Evolutionary conservation across 2,329 filamentous ascomycete species (phyloP).

Genomic region (Delphinella strobiligena): DNA sequence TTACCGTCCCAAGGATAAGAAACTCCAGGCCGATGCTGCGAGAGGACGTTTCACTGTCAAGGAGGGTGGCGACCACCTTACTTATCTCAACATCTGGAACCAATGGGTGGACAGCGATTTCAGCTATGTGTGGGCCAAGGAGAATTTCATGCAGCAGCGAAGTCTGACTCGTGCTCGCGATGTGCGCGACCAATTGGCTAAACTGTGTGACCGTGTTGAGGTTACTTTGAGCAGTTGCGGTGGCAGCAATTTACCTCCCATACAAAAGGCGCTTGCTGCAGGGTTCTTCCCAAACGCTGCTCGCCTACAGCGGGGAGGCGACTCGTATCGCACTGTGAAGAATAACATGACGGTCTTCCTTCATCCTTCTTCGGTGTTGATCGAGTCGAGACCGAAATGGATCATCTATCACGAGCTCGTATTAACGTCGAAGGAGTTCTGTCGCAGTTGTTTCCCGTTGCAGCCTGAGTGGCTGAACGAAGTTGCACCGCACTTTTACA

Average conservation of each 20-base stretch:
- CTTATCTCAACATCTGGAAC: conserved; percentile 85
- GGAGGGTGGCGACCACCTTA: conserved; percentile 81
- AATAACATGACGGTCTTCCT: conserved; percentile 79
- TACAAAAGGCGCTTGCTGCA: conserved; percentile 77
- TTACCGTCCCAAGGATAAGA: conserved; percentile 94
- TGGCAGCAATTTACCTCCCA: conserved; percentile 58
- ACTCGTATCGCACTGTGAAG: conserved; percentile 85
- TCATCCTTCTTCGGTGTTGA: conserved; percentile 77
- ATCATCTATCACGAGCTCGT: conserved; percentile 80
- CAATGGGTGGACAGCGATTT: conserved; percentile 93
- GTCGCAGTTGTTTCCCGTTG: conserved; percentile 76
- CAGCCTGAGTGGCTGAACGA: conserved; percentile 77
- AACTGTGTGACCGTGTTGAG: conserved; percentile 88
- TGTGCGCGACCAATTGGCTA: conserved; percentile 81
- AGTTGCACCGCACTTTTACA: conserved; percentile 88
- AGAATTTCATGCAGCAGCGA: conserved; percentile 89
- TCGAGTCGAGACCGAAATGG: conserved; percentile 71
- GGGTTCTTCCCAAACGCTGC: conserved; percentile 95
- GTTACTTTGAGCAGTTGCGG: conserved; percentile 59
- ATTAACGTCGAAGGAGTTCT: conserved; percentile 81
- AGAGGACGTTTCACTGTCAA: conserved; percentile 79
- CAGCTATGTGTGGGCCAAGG: conserved; percentile 71
- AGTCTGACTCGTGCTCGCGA: conserved; percentile 81
- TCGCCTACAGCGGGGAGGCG: conserved; percentile 67
- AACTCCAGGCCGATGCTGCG: conserved; percentile 86